phyloP scores from a whole-genome alignment of 2,329 filamentous ascomycete species.

The Trichoderma sp. region DNA sequence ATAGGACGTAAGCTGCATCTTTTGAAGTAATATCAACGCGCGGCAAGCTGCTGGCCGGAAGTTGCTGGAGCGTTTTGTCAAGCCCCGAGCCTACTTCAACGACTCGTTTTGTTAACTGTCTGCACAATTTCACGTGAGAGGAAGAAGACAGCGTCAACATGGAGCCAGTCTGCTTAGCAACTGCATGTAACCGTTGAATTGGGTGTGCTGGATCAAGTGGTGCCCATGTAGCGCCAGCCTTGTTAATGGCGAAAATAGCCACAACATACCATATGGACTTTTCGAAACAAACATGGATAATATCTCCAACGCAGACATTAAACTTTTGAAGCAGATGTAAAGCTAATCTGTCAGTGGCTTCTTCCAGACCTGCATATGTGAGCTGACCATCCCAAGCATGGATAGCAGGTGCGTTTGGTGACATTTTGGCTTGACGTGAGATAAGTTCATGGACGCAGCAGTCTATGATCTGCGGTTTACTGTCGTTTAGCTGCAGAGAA shows the following conservation, averaged over 20 bases:
- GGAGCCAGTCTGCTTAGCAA: constrained; percentile 18
- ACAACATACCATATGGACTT: constrained; percentile 24
- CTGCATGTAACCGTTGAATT: constrained; percentile 9
- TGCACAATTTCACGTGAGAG: not conserved
- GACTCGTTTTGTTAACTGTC: not conserved
- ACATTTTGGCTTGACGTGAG: not conserved
- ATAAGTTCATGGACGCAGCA: constrained; percentile 16
- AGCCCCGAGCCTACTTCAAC: not conserved
- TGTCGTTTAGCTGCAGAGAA: not conserved
- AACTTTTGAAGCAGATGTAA: constrained; percentile 1
- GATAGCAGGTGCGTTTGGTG: constrained; percentile 2
- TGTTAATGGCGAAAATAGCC: constrained; percentile 23
- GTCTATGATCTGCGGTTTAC: not conserved
- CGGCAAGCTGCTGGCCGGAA: not conserved
- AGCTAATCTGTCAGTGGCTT: constrained; percentile 1
- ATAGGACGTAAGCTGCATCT: constrained; percentile 14
- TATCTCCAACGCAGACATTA: not conserved
- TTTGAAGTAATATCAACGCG: not conserved
- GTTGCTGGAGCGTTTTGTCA: not conserved
- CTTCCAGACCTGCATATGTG: not conserved
- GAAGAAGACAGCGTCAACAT: not conserved
- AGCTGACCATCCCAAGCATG: constrained; percentile 14
- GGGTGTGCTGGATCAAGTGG: constrained; percentile 21
- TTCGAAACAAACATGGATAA: constrained; percentile 25
- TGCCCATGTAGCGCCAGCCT: constrained; percentile 22